Evolutionary conservation across 2,329 filamentous ascomycete species (phyloP), one percentile per base, ranked within the genome.

Genomic region (Dendryphion nanum): DNA sequence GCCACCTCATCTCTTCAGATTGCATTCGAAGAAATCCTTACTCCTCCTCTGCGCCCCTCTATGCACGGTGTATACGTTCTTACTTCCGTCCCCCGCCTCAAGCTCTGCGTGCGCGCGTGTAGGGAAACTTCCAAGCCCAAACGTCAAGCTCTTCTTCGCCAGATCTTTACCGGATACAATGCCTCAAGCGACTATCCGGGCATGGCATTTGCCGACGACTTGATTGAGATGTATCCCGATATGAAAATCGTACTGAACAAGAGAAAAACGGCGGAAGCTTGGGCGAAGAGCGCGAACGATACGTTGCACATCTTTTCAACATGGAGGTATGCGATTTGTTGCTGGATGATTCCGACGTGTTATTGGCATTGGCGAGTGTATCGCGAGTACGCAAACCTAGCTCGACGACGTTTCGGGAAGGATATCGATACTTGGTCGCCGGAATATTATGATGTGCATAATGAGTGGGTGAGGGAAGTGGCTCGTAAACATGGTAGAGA

Each of bases 191-290:
- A 38, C 19, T 34, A 16, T 18, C 36, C 36, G 3, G 6, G 30
- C 8, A 21, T 20, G 21, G 15, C 14, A 3, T 34, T 38, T 5
- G 18, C 23, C 3, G 36, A 38, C 14, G 36, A 38, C 18, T 16
- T 38, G 14, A 21, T 38, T 12, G 36, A 38, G 15, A 34, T 38
- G 6, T 38, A 38, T 34, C 36, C 36, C 10, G 30, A 38, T 18
- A 26, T 26, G 5, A 34, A 38, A 23, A 23, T 38, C 15, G 20
- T 38, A 14, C 30, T 38, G 15, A 38, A 38, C 30, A 34, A 35
- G 36, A 29, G 36, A 3, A 4, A 10, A 3, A 18, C 14, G 14
- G 6, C 5, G 13, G 17, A 34, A 10, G 36, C 15, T 10, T 38
- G 36, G 36, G 13, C 8, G 13, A 10, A 34, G 7, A 19, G 16